Conservation (phyloP, 2,329 filamentous ascomycete species). For the Xylariaceae sp. region DNA sequence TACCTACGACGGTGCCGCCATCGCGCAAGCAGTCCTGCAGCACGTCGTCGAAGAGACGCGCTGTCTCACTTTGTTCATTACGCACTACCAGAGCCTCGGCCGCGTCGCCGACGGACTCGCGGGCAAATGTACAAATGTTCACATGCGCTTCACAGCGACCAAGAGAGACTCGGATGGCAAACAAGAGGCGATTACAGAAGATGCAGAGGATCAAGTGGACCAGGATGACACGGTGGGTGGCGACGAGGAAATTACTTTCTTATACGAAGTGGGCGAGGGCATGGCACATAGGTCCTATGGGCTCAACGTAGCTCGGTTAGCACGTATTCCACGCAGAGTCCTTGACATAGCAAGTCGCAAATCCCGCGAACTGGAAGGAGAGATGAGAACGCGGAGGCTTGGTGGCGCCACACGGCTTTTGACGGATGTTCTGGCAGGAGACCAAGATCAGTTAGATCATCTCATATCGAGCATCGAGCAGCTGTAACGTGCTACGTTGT, state of each 20-base stretch:
- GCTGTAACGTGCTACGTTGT: constrained; percentile 36
- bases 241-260: constrained; percentile 81
- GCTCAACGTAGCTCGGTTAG: constrained; percentile 84
- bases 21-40: constrained; percentile 86
- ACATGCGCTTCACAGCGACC: constrained; percentile 76
- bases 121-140: constrained; percentile 73
- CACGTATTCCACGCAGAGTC: constrained; percentile 71
- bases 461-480: constrained; percentile 57
- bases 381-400: constrained; percentile 62
- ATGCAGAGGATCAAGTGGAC: constrained; percentile 13
- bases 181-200: neutral
- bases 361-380: constrained; percentile 74
- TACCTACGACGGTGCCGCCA: constrained; percentile 94
- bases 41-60: constrained; percentile 71
- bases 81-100: constrained; percentile 87
- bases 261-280: constrained; percentile 89
- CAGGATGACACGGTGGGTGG: constrained; percentile 38
- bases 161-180: constrained; percentile 8
- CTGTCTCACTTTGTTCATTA: constrained; percentile 90
- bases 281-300: constrained; percentile 94
- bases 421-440: constrained; percentile 36
- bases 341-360: constrained; percentile 77
- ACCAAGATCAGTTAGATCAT: constrained; percentile 46
- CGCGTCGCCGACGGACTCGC: constrained; percentile 65
- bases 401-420: constrained; percentile 44